A percentile compares a stretch with the other conserved stretches of the same genome.
phyloP scores from a whole-genome alignment of 306 rosid species.

The Cucurbita maxima region DNA sequence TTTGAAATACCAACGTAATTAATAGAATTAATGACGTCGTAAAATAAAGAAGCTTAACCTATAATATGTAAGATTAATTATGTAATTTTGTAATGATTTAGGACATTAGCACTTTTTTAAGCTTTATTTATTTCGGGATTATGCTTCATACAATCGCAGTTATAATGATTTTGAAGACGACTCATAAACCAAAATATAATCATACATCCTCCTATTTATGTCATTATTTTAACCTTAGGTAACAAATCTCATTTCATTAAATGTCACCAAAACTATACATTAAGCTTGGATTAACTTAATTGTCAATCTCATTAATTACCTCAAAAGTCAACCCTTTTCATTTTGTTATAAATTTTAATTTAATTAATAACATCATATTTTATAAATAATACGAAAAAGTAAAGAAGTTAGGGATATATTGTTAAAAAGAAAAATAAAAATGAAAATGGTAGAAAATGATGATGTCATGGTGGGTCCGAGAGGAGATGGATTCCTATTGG shows the following conservation, averaged over 20 bases:
- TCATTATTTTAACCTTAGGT: neutral
- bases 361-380: too few species aligned
- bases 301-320: neutral
- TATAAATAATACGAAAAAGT: too few species aligned
- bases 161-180: constrained; percentile 15
- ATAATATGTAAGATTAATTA: neutral
- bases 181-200: constrained; percentile 19
- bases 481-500: neutral
- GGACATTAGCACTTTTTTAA: neutral
- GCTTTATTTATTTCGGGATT: constrained; percentile 11
- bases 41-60: neutral
- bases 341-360: neutral
- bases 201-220: constrained; percentile 8
- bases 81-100: neutral
- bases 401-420: too few species aligned
- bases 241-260: neutral
- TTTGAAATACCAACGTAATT: neutral
- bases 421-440: too few species aligned
- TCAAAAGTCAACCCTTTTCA: neutral
- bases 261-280: neutral
- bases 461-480: neutral
- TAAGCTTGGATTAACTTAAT: neutral
- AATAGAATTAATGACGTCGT: neutral
- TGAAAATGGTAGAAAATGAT: neutral
- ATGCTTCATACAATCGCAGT: constrained; percentile 10